Base-by-base conservation (phyloP, 768 basidiomycete species). In the Leccinum boreale region DNA sequence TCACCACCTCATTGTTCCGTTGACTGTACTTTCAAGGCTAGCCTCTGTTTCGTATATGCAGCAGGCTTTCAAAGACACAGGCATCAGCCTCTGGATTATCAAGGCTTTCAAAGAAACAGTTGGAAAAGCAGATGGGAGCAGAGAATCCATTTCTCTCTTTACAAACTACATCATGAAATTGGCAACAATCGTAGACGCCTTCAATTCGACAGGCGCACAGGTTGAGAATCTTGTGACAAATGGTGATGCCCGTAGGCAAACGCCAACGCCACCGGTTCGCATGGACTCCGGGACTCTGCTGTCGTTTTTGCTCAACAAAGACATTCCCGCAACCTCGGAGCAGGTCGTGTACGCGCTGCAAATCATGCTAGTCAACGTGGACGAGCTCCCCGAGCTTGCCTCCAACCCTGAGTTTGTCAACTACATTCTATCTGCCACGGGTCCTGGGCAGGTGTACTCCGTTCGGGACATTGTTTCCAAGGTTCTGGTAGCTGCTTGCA, bases 361-460 rank as follows among this genome's bases (percentile, higher is more conserved):
- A 47, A 42, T 57, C 45, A 39, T 53, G n/a, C 51, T 53, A 11
- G 45, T 19, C 19, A 57, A 52, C 36, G 33, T 23, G 24, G 29
- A 52, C n/a, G 56, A 57, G 29, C 33, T 35, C 4, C 19, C 50
- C 9, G 3, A 31, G 1, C n/a, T 57, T 51, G 19, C 45, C 14
- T 53, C 36, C 24, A 10, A 53, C 17, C 56, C 31, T 5, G 51
- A 57, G 19, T 57, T 57, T 9, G 35, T 57, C 56, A 47, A 45
- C 14, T 57, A 57, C 21, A 57, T 57, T 45, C 21, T 57, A 15
- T 36, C 21, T 36, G 33, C 52, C n/a, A 57, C 56, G 3, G 33
- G 33, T 9, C 33, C 51, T 8, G 56, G 56, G 4, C 56, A 57
- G 35, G 33, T 47, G 24, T 47, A 57, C 33, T 47, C 51, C 14